Evolutionary conservation across 495 filamentous ascomycete species (phyloP), one percentile per base, ranked within the genome.

Genomic region (Penicillium waksmanii): DNA sequence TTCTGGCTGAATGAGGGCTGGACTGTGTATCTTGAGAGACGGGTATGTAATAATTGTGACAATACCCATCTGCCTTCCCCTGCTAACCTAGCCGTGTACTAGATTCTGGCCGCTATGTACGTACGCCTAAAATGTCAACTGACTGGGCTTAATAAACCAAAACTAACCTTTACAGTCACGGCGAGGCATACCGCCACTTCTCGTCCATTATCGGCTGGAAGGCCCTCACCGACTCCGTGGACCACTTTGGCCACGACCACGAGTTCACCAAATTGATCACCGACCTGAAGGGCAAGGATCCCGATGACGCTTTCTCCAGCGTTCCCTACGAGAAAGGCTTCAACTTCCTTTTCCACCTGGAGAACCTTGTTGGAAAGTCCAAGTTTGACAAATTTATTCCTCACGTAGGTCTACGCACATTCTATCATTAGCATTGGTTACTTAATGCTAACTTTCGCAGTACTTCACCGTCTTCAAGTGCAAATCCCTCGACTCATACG

Each of bases 1-100:
- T 97, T 96, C 70, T 98, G 93, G 93, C 73, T 98, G 55, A 97
- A 97, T 63, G 93, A 97, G 71, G 93, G 93, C 34, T 98, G 94
- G 94, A 97, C 93, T 3, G 89, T 87, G 8, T 97, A 98, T 69
- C 84, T 97, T 8, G 95, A 98, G 73, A 84, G 94, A 50, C 82
- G 94, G 44, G 87, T 82, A 63, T 43, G 76, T 68, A 31, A n/a
- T 38, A 12, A 12, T 35, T 6, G 3, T 23, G 5, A 5, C 18
- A 13, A 35, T 9, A 5, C 10, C 15, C 1, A 33, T 49, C 8
- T 1, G 17, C 1, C 2, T 21, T 5, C 31, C n/a, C 33, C 64
- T 15, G 65, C 58, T 65, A 53, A 64, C 44, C 8, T 34, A 25
- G 17, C 5, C 21, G 1, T 3, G 23, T 48, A 10, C n/a, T 53